Conservation (phyloP, 1,284 basidiomycete species). For the Mrakiaceae sp. region DNA sequence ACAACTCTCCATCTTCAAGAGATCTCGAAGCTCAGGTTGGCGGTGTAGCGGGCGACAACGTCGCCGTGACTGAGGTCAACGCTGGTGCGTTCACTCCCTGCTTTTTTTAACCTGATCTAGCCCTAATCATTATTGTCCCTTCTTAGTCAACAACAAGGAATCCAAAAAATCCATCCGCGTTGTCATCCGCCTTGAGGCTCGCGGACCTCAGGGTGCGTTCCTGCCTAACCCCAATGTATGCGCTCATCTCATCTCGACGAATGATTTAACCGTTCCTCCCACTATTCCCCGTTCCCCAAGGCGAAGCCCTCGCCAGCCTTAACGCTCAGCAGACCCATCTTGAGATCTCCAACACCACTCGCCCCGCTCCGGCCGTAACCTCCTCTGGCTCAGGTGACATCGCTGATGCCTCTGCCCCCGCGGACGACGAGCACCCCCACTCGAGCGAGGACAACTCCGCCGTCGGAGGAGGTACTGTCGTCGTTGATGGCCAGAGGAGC, state of each 20-base stretch:
- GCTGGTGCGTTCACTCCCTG: slow-evolving; percentile 19
- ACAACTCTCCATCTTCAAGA: no score
- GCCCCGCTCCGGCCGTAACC: slow-evolving; percentile 3
- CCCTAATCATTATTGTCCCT: neutral
- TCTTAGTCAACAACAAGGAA: slow-evolving; percentile 29
- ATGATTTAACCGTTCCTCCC: no score
- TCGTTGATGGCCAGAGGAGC: slow-evolving; percentile 38
- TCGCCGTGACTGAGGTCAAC: slow-evolving; percentile 6
- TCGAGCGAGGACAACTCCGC: slow-evolving; percentile 31
- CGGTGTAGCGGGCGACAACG: neutral
- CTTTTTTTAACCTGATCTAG: slow-evolving; percentile 24
- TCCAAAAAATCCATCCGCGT: slow-evolving; percentile 55
- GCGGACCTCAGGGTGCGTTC: slow-evolving; percentile 56
- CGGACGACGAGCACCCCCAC: slow-evolving; percentile 8
- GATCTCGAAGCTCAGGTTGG: no score
- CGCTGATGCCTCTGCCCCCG: neutral
- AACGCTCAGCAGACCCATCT: slow-evolving; percentile 81
- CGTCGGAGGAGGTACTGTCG: neutral
- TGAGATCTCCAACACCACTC: slow-evolving; percentile 42
- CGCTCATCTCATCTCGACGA: no score
- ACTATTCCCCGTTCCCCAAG: slow-evolving; percentile 19
- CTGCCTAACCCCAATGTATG: neutral
- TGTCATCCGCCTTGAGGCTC: slow-evolving; percentile 59
- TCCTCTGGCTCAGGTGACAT: neutral
- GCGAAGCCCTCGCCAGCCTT: slow-evolving; percentile 42